Percentiles rank a stretch among this genome's conserved stretches.
phyloP scores from a whole-genome alignment of 78 protist species.

The Dictyostelium firmibasis region DNA sequence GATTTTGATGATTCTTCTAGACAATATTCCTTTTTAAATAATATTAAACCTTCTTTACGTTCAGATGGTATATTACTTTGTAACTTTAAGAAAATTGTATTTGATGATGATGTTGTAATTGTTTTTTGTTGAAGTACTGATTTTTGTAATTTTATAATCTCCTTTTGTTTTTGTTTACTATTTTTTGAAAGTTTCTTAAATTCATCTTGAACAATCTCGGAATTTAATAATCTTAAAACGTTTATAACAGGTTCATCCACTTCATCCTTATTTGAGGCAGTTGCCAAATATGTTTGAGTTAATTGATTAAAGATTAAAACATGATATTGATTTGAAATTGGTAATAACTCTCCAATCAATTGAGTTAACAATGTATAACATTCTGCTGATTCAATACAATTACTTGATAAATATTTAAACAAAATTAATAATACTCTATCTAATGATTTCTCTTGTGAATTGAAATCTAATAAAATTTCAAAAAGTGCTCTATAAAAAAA shows the following conservation, averaged over 20 bases:
- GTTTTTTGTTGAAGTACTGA: background rate
- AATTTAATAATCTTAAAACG: background rate
- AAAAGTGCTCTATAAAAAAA: background rate
- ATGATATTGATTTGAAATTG: background rate
- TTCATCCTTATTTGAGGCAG: background rate
- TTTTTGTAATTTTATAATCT: background rate
- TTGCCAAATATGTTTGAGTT: background rate
- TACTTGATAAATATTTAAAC: background rate
- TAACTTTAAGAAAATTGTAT: slow-evolving; percentile 10
- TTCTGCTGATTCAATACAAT: background rate
- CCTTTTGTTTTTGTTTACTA: background rate
- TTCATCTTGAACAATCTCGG: background rate
- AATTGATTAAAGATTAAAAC: background rate
- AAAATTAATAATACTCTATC: slow-evolving; percentile 10
- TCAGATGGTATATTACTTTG: background rate
- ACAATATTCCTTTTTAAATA: background rate
- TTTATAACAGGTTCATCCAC: background rate
- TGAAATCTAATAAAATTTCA: slow-evolving; percentile 41
- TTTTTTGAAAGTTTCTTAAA: background rate
- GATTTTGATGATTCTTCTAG: background rate
- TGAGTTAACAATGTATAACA: slow-evolving; percentile 3
- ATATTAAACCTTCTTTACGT: slow-evolving; percentile 12
- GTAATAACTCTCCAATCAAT: slow-evolving; percentile 16
- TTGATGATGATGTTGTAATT: background rate
- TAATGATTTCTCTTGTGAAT: slow-evolving; percentile 41